Conservation (phyloP, 2,329 filamentous ascomycete species). For the Rhinocladiella similis region DNA sequence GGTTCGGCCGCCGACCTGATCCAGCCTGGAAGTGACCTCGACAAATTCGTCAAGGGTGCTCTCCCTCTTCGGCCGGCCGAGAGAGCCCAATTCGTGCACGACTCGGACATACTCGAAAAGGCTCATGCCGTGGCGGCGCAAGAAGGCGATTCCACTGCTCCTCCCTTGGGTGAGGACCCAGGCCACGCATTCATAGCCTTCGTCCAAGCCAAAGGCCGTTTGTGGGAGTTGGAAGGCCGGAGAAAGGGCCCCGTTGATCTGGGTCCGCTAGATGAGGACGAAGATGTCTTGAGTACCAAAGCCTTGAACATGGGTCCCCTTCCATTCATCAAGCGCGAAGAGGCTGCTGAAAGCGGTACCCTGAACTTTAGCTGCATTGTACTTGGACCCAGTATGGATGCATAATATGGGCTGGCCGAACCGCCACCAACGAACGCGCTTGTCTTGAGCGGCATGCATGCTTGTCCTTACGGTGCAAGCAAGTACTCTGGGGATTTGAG, state of each 20-base stretch:
- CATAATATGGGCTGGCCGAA: not conserved
- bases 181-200: slow-evolving; percentile 35
- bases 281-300: slow-evolving; percentile 34
- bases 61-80: slow-evolving; percentile 45
- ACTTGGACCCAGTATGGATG: slow-evolving; percentile 21
- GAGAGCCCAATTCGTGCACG: slow-evolving; percentile 54
- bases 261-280: slow-evolving; percentile 31
- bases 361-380: slow-evolving; percentile 26
- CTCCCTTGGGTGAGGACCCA: slow-evolving; percentile 27
- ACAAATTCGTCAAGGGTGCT: slow-evolving; percentile 45
- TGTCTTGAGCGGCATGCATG: too few species aligned
- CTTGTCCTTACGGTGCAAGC: slow-evolving; percentile 12
- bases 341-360: slow-evolving; percentile 17
- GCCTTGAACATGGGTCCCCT: slow-evolving; percentile 33
- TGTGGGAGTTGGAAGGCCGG: slow-evolving; percentile 38
- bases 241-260: slow-evolving; percentile 35
- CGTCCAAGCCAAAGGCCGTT: slow-evolving; percentile 34
- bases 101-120: slow-evolving; percentile 38
- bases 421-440: not conserved
- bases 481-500: slow-evolving; percentile 40
- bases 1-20: slow-evolving; percentile 47
- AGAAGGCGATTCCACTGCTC: slow-evolving; percentile 29
- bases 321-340: slow-evolving; percentile 30
- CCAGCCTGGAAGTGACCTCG: slow-evolving; percentile 43
- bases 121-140: slow-evolving; percentile 29